phyloP scores from a whole-genome alignment of 1,284 basidiomycete species.

The Boletus calvinii region DNA sequence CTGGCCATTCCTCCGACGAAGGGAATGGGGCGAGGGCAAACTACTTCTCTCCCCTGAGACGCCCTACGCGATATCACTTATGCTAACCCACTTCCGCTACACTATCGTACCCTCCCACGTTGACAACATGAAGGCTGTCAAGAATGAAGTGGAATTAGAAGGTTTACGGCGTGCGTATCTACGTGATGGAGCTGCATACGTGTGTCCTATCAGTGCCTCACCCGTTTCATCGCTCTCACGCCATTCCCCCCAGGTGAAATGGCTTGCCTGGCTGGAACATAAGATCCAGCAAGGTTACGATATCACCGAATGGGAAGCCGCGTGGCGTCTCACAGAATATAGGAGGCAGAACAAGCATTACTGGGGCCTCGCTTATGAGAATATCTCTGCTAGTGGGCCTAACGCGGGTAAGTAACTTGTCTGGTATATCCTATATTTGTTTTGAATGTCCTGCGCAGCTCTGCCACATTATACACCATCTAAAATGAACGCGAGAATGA shows the following conservation, averaged over 20 bases:
- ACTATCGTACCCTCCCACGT: constrained; percentile 65
- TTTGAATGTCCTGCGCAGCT: constrained; percentile 43
- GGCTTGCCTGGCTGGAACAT: constrained; percentile 90
- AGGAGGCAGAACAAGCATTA: constrained; percentile 74
- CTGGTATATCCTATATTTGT: neutral
- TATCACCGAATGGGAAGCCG: constrained; percentile 92
- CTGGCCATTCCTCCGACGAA: constrained; percentile 72
- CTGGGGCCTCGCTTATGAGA: constrained; percentile 90
- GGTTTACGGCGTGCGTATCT: constrained; percentile 85
- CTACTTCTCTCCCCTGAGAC: constrained; percentile 69
- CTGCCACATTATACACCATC: constrained; percentile 90
- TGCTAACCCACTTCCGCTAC: constrained; percentile 77
- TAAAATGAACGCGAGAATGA: constrained; percentile 66
- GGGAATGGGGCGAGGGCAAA: constrained; percentile 77
- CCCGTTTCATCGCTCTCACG: constrained; percentile 16
- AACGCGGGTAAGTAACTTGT: constrained; percentile 62
- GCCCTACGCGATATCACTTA: constrained; percentile 76
- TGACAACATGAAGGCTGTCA: constrained; percentile 83
- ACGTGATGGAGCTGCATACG: constrained; percentile 90
- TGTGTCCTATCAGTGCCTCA: constrained; percentile 40
- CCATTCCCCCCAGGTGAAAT: constrained; percentile 49
- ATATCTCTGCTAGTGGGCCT: constrained; percentile 87
- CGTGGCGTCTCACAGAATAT: constrained; percentile 78
- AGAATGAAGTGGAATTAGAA: constrained; percentile 84
- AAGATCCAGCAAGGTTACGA: constrained; percentile 74